These are phyloP conservation scores for Raphidocelis subcapitata DNA, from an alignment of 139 green algal species.

Conservation along the genomic window DNA sequence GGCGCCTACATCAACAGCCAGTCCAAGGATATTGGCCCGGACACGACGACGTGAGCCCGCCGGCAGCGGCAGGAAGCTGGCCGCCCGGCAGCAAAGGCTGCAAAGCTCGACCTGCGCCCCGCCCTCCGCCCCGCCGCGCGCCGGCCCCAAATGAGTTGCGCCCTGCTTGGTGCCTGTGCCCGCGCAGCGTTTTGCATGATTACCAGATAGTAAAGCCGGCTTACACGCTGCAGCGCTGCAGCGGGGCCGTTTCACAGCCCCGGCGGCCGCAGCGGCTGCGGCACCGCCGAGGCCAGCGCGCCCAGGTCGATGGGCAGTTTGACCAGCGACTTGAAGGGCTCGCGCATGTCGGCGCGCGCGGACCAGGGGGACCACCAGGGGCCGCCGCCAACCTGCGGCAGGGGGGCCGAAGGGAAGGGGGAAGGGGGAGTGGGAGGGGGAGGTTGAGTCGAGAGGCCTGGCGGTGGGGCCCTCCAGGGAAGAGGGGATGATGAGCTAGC, in stretches of 20 bases:
- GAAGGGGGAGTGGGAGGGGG: not conserved
- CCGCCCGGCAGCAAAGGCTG: too few relatives aligned
- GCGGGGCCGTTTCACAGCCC: too few relatives aligned
- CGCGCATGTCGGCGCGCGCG: slow-evolving; percentile 73
- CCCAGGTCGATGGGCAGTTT: slow-evolving; percentile 77
- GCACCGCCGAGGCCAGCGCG: slow-evolving; percentile 40
- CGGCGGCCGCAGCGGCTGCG: slow-evolving; percentile 53
- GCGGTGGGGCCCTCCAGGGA: not conserved
- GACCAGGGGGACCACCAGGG: slow-evolving; percentile 88
- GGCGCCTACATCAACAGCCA: slow-evolving; percentile 70
- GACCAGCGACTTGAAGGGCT: slow-evolving; percentile 74
- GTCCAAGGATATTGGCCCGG: slow-evolving; percentile 58
- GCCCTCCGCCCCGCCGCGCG: too few relatives aligned
- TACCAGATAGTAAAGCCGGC: too few relatives aligned
- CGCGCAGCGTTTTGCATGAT: too few relatives aligned
- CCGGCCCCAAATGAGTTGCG: too few relatives aligned
- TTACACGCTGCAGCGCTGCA: too few relatives aligned
- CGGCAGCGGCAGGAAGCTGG: too few relatives aligned
- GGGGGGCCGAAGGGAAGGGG: not conserved
- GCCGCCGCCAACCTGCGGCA: slow-evolving; percentile 84
- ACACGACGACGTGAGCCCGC: slow-evolving; percentile 25
- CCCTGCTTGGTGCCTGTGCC: too few relatives aligned
- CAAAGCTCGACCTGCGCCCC: too few relatives aligned
- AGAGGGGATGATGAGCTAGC: not conserved
- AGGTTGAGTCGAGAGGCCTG: not conserved